A percentile compares a stretch with the other conserved stretches of the same genome.
Evolutionary conservation across 768 basidiomycete species (phyloP).

Genomic region (Strobilomyces dryophilus): DNA sequence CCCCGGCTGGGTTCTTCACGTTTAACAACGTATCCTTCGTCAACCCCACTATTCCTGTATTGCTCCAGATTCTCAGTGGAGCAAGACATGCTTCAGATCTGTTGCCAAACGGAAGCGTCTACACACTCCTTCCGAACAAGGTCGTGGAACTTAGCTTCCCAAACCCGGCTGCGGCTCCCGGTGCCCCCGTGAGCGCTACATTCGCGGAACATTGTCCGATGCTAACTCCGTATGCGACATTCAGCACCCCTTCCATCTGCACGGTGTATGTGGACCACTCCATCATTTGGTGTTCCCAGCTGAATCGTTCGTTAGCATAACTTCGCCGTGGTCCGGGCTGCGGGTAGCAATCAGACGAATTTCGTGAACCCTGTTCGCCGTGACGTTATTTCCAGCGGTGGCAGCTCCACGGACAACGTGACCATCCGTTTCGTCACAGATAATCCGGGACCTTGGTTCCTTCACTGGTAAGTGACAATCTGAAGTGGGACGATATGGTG

Average conservation of each 20-base stretch:
- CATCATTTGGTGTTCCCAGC: neutral
- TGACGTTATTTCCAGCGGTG: slow-evolving; percentile 28
- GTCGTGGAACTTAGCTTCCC: slow-evolving; percentile 47
- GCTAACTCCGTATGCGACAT: neutral
- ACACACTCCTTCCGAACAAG: slow-evolving; percentile 39
- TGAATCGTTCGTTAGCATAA: slow-evolving; percentile 20
- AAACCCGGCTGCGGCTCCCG: slow-evolving; percentile 20
- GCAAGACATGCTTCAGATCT: slow-evolving; percentile 40
- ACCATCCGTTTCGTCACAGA: slow-evolving; percentile 59
- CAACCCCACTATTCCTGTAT: slow-evolving; percentile 38
- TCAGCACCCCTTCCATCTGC: slow-evolving; percentile 37
- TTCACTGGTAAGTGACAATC: slow-evolving; percentile 1
- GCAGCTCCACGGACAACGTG: slow-evolving; percentile 37
- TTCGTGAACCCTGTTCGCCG: slow-evolving; percentile 34
- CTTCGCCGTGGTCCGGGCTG: slow-evolving; percentile 34
- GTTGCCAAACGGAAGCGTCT: slow-evolving; percentile 45
- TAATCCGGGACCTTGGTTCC: slow-evolving; percentile 7
- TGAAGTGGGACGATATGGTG: neutral
- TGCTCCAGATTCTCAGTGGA: slow-evolving; percentile 38
- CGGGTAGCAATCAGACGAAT: slow-evolving; percentile 28
- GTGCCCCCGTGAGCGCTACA: slow-evolving; percentile 26
- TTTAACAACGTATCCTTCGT: neutral
- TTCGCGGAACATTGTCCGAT: neutral
- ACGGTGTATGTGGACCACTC: slow-evolving; percentile 30
- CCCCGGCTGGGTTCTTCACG: neutral